These are phyloP conservation scores for Ganoderma leucocontextum DNA, from an alignment of 1,284 basidiomycete genomes.

Conservation along the genomic window DNA sequence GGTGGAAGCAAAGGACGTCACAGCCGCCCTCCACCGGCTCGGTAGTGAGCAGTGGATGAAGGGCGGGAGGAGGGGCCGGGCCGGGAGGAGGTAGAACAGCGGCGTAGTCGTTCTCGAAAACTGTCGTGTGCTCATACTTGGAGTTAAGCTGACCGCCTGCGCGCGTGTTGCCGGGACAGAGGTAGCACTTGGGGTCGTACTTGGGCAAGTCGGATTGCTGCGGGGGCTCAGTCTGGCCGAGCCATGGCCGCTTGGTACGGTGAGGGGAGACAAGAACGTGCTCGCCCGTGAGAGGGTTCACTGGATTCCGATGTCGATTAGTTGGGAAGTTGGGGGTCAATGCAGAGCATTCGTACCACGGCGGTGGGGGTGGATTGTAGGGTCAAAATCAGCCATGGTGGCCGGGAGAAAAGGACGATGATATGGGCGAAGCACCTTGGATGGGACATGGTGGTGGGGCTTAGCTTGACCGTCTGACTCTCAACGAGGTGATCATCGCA, in stretches of 20 bases:
- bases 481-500: not conserved
- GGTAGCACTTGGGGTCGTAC: conserved; percentile 86
- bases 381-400: conserved; percentile 65
- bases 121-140: conserved; percentile 72
- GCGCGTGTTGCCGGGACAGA: conserved; percentile 91
- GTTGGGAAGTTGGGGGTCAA: conserved; percentile 10
- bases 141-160: conserved; percentile 80
- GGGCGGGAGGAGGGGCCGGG: conserved; percentile 53
- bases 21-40: conserved; percentile 86
- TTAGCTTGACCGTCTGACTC: not conserved
- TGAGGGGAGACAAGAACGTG: conserved; percentile 88
- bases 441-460: not conserved
- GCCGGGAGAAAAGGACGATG: conserved; percentile 16
- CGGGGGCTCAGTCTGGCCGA: conserved; percentile 82
- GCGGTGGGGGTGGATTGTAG: conserved; percentile 74
- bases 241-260: conserved; percentile 84
- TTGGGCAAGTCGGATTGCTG: conserved; percentile 62
- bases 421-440: conserved; percentile 13
- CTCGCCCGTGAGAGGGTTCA: conserved; percentile 82
- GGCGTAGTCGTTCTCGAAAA: conserved; percentile 90
- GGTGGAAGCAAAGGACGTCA: conserved; percentile 92
- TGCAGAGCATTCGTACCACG: conserved; percentile 57
- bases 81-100: conserved; percentile 75
- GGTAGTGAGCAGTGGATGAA: conserved; percentile 72
- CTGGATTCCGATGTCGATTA: conserved; percentile 44